These are phyloP conservation scores for Saitozyma podzolica DNA, from an alignment of 768 basidiomycete genomes.

Conservation along the genomic window DNA sequence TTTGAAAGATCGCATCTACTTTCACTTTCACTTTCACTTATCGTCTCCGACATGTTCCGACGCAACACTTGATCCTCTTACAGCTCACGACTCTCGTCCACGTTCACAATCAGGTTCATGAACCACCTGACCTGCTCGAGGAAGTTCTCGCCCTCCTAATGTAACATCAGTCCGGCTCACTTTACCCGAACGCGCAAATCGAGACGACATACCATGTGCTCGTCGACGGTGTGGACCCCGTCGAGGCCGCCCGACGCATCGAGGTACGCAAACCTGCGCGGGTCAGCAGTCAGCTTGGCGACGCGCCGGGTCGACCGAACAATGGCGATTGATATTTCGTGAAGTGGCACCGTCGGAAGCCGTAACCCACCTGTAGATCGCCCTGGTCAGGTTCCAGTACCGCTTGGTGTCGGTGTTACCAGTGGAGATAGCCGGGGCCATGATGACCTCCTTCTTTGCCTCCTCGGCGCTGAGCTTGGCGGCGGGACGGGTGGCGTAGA, in stretches of 20 bases:
- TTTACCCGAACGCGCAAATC: background rate
- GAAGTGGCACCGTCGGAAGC: no score
- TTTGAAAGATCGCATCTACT: no score
- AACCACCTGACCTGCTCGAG: constrained; percentile 42
- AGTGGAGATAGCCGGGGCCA: constrained; percentile 30
- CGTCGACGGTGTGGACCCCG: constrained; percentile 36
- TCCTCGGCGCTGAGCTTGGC: constrained; percentile 17
- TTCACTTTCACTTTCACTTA: no score
- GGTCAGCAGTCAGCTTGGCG: no score
- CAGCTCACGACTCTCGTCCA: constrained; percentile 32
- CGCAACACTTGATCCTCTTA: constrained; percentile 4
- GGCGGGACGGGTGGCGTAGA: constrained; percentile 28
- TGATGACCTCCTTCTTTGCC: constrained; percentile 24
- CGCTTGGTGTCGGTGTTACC: constrained; percentile 46
- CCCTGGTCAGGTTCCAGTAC: constrained; percentile 47
- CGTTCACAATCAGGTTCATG: constrained; percentile 41
- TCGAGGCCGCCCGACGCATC: constrained; percentile 3
- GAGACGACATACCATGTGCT: constrained; percentile 25
- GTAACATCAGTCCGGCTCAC: constrained; percentile 1
- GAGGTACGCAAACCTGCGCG: constrained; percentile 19
- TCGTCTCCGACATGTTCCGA: no score
- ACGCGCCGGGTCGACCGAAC: no score
- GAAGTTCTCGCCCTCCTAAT: constrained; percentile 24
- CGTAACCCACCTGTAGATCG: constrained; percentile 33
- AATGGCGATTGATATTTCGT: no score